phyloP scores from a whole-genome alignment of 257 asterid genomes.

The Solanum chilense region DNA sequence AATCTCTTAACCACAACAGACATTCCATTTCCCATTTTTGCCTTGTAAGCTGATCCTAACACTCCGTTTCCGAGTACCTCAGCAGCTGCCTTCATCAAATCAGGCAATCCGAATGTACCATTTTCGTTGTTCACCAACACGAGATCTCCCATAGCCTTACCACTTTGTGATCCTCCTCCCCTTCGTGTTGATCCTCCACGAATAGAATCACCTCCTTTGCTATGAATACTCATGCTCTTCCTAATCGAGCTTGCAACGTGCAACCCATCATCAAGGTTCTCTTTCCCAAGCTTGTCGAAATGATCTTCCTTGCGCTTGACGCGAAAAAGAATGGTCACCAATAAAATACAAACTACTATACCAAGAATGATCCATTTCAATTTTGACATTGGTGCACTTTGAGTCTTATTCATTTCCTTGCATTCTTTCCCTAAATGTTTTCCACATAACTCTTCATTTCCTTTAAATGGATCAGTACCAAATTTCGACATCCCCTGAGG shows the following conservation, averaged over 20 bases:
- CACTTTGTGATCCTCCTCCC: conserved; percentile 2
- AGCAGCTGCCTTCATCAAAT: conserved; percentile 97
- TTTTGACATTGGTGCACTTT: conserved; percentile 7
- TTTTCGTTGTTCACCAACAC: conserved; percentile 57
- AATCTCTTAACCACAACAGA: conserved; percentile 83
- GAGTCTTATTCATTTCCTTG: background rate
- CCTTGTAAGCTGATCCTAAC: conserved; percentile 83
- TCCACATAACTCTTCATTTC: conserved; percentile 65
- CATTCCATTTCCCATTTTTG: conserved; percentile 51
- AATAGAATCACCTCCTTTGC: conserved; percentile 13
- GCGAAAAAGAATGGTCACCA: conserved; percentile 39
- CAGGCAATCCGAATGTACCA: conserved; percentile 66
- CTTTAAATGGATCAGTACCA: conserved; percentile 30
- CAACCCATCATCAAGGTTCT: conserved; percentile 36
- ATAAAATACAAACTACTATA: conserved; percentile 36
- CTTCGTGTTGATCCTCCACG: conserved; percentile 21
- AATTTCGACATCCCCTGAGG: conserved; percentile 46
- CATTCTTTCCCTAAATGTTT: conserved; percentile 28
- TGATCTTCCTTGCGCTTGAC: conserved; percentile 31
- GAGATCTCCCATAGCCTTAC: conserved; percentile 32
- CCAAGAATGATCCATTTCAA: conserved; percentile 53
- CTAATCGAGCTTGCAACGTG: conserved; percentile 20
- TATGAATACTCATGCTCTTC: conserved; percentile 15
- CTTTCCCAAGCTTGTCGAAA: conserved; percentile 31
- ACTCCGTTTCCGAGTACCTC: conserved; percentile 87